These are phyloP conservation scores for Piedraia hortae DNA, from an alignment of 2,329 filamentous ascomycete species.

Conservation along the genomic window DNA sequence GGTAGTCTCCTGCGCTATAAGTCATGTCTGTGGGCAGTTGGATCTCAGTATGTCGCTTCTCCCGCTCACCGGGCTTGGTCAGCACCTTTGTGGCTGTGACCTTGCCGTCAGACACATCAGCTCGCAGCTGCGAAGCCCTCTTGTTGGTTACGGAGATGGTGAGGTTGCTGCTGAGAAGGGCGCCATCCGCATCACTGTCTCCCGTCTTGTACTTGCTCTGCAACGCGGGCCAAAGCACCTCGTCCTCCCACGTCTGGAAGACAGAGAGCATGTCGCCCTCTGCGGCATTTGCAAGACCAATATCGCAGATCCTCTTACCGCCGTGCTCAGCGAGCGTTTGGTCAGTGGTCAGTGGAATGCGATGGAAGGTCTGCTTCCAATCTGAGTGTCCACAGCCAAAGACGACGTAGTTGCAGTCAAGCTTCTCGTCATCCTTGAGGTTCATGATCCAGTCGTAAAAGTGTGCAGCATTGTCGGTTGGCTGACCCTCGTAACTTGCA, in stretches of 20 bases:
- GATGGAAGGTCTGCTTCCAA: conserved; percentile 33
- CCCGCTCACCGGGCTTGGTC: conserved; percentile 22
- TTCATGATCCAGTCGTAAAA: conserved; percentile 40
- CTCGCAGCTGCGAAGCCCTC: conserved; percentile 29
- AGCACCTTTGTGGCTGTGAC: conserved; percentile 28
- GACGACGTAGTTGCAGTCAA: conserved; percentile 29
- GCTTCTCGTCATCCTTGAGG: conserved; percentile 21
- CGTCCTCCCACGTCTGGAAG: conserved; percentile 41
- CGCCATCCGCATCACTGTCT: background rate
- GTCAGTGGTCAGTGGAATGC: conserved; percentile 36
- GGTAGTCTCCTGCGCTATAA: conserved; percentile 50
- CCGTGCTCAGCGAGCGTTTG: conserved; percentile 24
- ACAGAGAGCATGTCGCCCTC: conserved; percentile 38
- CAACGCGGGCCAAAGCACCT: conserved; percentile 25
- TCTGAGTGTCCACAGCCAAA: conserved; percentile 40
- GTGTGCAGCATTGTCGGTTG: conserved; percentile 40
- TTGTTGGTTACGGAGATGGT: conserved; percentile 26
- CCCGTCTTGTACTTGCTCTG: background rate
- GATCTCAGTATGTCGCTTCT: conserved; percentile 28
- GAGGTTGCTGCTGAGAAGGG: conserved; percentile 13
- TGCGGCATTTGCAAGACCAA: conserved; percentile 32
- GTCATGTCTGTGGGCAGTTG: conserved; percentile 21
- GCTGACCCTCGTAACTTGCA: conserved; percentile 46
- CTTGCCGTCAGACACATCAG: conserved; percentile 33
- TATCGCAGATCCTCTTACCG: conserved; percentile 20